Conservation (phyloP, 345 rosid species). For the Salix purpurea region DNA sequence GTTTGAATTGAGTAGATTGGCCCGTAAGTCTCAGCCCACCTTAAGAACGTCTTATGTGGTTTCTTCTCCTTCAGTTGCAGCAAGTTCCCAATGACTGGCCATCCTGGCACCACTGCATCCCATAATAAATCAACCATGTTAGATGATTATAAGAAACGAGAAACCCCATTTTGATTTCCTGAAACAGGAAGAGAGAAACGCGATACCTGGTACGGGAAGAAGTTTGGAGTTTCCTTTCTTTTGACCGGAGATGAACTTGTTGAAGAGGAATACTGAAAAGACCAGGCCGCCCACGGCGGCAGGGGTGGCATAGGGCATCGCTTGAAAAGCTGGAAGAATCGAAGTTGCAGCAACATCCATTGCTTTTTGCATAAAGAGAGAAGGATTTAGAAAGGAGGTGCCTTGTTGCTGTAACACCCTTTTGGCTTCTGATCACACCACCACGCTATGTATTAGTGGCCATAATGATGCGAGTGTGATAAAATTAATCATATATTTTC, state of each 20-base stretch:
- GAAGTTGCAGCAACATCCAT: not conserved
- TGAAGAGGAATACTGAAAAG: slow-evolving; percentile 30
- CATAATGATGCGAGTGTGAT: not conserved
- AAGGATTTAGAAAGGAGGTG: not conserved
- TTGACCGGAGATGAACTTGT: slow-evolving; percentile 21
- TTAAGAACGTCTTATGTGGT: slow-evolving; percentile 70
- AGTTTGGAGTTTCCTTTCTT: slow-evolving; percentile 35
- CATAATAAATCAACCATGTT: not conserved
- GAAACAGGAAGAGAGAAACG: not conserved
- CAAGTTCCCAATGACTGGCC: slow-evolving; percentile 79
- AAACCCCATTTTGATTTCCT: not conserved
- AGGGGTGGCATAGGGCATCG: slow-evolving; percentile 35
- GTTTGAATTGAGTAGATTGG: slow-evolving; percentile 73
- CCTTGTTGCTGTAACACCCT: not conserved
- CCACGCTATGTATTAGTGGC: not conserved
- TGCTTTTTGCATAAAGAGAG: not conserved
- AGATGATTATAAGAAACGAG: too few species aligned
- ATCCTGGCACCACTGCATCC: slow-evolving; percentile 69
- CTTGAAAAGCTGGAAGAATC: slow-evolving; percentile 7
- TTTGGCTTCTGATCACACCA: not conserved
- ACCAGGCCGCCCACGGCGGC: slow-evolving; percentile 40
- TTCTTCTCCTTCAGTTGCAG: slow-evolving; percentile 85
- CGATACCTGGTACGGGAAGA: slow-evolving; percentile 58
- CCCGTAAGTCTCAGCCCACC: slow-evolving; percentile 79
- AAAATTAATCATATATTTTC: too few species aligned